phyloP scores from a whole-genome alignment of 2,329 filamentous ascomycete species.

The Malbranchea zuffiana region DNA sequence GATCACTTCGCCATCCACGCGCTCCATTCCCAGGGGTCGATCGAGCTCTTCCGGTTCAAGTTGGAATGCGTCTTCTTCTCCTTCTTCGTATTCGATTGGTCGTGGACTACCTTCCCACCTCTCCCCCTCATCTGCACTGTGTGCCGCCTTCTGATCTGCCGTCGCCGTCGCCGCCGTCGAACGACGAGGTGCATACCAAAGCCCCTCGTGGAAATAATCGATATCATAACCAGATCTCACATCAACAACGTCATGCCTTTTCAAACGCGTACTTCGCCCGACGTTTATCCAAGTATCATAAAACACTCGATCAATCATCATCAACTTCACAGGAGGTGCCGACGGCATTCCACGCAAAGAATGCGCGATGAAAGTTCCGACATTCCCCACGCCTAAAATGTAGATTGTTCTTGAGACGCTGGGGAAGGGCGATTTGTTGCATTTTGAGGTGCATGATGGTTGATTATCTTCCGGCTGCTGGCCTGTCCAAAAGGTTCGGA shows the following conservation, averaged over 20 bases:
- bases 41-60: not conserved
- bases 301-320: conserved; percentile 51
- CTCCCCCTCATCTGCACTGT: too few species aligned
- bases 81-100: conserved; percentile 5
- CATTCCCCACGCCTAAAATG: conserved; percentile 68
- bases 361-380: conserved; percentile 69
- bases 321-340: conserved; percentile 61
- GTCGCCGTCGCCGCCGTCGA: not conserved
- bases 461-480: too few species aligned
- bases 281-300: conserved; percentile 27
- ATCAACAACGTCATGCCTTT: conserved; percentile 32
- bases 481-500: too few species aligned
- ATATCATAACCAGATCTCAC: conserved; percentile 35
- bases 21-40: conserved; percentile 10
- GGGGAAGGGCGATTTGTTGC: conserved; percentile 11
- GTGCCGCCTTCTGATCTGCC: not conserved
- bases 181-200: conserved; percentile 27
- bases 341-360: conserved; percentile 50
- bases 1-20: conserved; percentile 43
- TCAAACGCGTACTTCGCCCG: conserved; percentile 25
- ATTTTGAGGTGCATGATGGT: not conserved
- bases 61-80: not conserved
- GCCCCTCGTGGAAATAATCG: conserved; percentile 27
- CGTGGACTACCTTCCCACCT: too few species aligned
- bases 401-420: conserved; percentile 50